These are phyloP conservation scores for Verbena officinalis DNA, from an alignment of 257 asterid species.

Conservation along the genomic window DNA sequence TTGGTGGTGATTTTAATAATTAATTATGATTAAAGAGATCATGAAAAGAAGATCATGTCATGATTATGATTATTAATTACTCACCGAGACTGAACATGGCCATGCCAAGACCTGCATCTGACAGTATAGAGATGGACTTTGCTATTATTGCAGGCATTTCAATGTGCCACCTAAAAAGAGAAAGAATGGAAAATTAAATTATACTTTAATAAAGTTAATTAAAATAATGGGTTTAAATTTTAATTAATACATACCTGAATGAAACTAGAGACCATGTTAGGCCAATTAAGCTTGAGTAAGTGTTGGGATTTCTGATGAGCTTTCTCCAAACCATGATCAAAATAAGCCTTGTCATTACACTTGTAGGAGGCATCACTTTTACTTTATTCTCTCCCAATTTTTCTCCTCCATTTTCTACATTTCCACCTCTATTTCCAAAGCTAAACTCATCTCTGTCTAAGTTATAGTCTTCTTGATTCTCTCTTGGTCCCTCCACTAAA, in stretches of 20 bases:
- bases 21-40: conserved; percentile 6
- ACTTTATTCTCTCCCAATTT: conserved; percentile 50
- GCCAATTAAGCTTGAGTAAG: conserved; percentile 89
- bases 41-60: conserved; percentile 10
- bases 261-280: conserved; percentile 87
- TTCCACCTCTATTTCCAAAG: conserved; percentile 62
- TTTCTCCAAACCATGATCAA: conserved; percentile 98
- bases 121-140: conserved; percentile 84
- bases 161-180: conserved; percentile 73
- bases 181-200: not conserved
- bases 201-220: not conserved
- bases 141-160: conserved; percentile 95
- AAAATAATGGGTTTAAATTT: not conserved
- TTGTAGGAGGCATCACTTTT: conserved; percentile 86
- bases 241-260: conserved; percentile 54
- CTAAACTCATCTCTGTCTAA: conserved; percentile 66
- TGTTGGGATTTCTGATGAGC: conserved; percentile 94
- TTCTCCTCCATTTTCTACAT: conserved; percentile 43
- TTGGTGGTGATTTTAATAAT: conserved; percentile 23
- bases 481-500: conserved; percentile 47
- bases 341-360: conserved; percentile 96
- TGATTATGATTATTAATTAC: conserved; percentile 31
- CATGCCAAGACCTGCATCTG: conserved; percentile 99
- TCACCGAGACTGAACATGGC: conserved; percentile 99
- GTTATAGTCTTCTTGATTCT: conserved; percentile 47